Evolutionary conservation across 805 yeast species (phyloP).

Genomic region (Zygoascus flipseniorum): DNA sequence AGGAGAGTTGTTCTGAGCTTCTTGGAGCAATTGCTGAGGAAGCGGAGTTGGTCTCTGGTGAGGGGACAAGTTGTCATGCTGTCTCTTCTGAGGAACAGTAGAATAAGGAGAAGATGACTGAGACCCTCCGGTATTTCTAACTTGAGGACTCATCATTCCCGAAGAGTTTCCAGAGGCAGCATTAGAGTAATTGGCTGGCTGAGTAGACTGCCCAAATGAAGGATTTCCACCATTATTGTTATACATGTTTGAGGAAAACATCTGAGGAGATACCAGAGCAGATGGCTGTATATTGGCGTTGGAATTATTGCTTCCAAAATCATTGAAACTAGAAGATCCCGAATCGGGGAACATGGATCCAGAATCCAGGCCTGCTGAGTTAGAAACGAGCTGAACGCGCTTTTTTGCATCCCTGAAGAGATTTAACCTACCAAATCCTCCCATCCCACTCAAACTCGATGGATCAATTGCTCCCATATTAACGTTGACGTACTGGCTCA

Average conservation of each 20-base stretch:
- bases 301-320: neutral
- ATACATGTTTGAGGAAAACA: conserved; percentile 6
- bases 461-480: conserved; percentile 6
- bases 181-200: neutral
- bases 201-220: neutral
- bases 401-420: neutral
- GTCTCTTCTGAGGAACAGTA: conserved; percentile 6
- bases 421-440: neutral
- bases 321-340: neutral
- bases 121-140: neutral
- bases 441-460: conserved; percentile 4
- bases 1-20: conserved; percentile 13
- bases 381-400: neutral
- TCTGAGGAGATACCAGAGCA: conserved; percentile 10
- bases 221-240: neutral
- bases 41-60: conserved; percentile 16
- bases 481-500: neutral
- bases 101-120: conserved; percentile 3
- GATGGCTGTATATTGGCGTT: conserved; percentile 11
- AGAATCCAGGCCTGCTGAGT: conserved; percentile 5
- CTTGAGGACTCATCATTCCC: conserved; percentile 9
- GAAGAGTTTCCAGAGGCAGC: neutral
- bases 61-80: conserved; percentile 11
- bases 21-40: conserved; percentile 18
- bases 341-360: conserved; percentile 1